Base-by-base conservation (phyloP, 768 basidiomycete species). In the Rhodotorula kratochvilovae region DNA sequence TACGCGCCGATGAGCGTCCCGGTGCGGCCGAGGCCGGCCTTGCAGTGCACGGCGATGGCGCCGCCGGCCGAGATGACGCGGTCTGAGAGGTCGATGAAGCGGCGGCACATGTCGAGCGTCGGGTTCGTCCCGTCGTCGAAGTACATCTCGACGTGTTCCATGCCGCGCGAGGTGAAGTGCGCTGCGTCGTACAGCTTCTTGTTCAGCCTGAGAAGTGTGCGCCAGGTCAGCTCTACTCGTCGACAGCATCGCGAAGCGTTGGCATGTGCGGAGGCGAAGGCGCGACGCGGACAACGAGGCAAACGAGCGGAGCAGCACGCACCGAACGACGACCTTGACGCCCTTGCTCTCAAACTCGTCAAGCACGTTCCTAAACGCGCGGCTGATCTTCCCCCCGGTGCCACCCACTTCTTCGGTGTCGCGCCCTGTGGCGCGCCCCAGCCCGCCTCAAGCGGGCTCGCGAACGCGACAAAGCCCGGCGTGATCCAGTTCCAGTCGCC, bases 111-210 rank as follows among this genome's bases (percentile, higher is more conserved):
- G 68, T 96, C 91, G 80, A 96, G 91, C 1, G 92, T 89, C 11
- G 95, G 95, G 80, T 98, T 98, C 33, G 93, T 96, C 31, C 96
- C 96, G 79, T 99, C 96, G 80, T 97, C 93, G 76, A 96, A 98
- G 81, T 95, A 97, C 73, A 97, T 79, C 76, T 95, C 92, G 81
- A 89, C 84, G 79, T 96, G 91, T 76, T 88, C 87, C 78, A 95
- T 90, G 19, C 91, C 92, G 58, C 86, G 87, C 76, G 91, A 90
- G 77, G 88, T 79, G 82, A 96, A 97, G 19, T 89, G 85, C 64
- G 84, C 82, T 67, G 86, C 85, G 80, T 95, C 92, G 80, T 94
- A 99, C 29, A 98, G 84, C 75, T 91, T 86, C 69, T 93, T 93
- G 80, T 99, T 99, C 42, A 97, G 82, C 68, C 96, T 89, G 67